Percentiles rank a stretch among this genome's conserved stretches.
phyloP scores from a whole-genome alignment of 345 rosid species.

The Eucalyptus marginata region DNA sequence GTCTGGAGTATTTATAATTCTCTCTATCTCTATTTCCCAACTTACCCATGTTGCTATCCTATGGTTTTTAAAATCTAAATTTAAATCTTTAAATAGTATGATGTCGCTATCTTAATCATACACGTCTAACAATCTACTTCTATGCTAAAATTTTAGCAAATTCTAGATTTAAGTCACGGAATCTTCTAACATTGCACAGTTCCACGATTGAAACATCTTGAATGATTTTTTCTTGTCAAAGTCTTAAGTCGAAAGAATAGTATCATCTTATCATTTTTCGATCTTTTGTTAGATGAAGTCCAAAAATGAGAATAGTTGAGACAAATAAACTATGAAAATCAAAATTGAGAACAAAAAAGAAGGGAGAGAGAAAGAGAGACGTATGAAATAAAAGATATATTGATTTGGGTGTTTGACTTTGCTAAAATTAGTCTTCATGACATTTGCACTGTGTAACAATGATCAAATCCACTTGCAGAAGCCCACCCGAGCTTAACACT shows the following conservation, averaged over 20 bases:
- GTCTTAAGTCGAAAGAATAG: neutral
- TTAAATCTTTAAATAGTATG: neutral
- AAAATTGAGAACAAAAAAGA: neutral
- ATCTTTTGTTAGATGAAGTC: neutral
- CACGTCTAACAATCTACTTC: neutral
- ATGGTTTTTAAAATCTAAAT: neutral
- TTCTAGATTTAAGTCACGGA: neutral
- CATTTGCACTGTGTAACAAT: neutral
- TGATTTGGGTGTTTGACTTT: neutral
- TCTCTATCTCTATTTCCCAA: neutral
- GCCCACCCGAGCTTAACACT: neutral
- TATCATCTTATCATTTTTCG: neutral
- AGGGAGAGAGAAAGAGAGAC: neutral
- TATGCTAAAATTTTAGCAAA: neutral
- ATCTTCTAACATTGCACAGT: neutral
- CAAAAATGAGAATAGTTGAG: neutral
- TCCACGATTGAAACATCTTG: accelerated
- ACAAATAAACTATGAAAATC: neutral
- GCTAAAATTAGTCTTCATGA: neutral
- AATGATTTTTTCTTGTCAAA: neutral
- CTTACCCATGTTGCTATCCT: neutral
- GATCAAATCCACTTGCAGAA: neutral
- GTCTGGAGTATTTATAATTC: neutral
- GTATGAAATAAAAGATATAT: neutral
- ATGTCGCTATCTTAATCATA: neutral